Percentiles rank a stretch among this genome's conserved stretches.
phyloP scores from a whole-genome alignment of 441 rosid species.

The Eutrema salsugineum region DNA sequence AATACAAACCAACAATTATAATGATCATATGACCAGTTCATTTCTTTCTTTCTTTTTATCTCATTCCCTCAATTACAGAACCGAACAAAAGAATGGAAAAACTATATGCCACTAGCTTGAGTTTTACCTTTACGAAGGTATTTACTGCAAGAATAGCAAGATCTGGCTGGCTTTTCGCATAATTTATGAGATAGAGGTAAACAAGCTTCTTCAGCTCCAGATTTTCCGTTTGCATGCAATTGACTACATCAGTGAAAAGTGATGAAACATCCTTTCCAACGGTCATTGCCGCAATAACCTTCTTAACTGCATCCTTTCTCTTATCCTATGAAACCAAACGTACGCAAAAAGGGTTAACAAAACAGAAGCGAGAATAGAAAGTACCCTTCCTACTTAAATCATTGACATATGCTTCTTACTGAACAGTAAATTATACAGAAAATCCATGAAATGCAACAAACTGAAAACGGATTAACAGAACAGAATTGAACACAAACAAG shows the following conservation, averaged over 20 bases:
- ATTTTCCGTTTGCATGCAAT: conserved; percentile 99
- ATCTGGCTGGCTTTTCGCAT: conserved; percentile 99
- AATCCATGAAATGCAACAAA: neutral
- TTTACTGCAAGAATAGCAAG: conserved; percentile 97
- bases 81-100: neutral
- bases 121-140: conserved; percentile 91
- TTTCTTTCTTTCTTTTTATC: neutral
- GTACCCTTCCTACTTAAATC: neutral
- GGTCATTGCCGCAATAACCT: conserved; percentile 99
- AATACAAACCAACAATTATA: conserved; percentile 3
- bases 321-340: conserved; percentile 60
- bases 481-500: neutral
- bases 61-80: neutral
- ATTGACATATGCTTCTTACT: conserved; percentile 6
- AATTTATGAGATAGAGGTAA: conserved; percentile 90
- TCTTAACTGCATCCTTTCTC: conserved; percentile 99
- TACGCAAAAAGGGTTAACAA: conserved; percentile 12
- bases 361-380: neutral
- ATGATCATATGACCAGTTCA: neutral
- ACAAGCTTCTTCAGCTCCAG: conserved; percentile 98
- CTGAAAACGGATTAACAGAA: neutral
- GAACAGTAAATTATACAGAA: neutral
- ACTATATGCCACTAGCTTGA: neutral
- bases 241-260: conserved; percentile 94
- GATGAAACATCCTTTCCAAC: conserved; percentile 99